phyloP scores from a whole-genome alignment of 2,329 filamentous ascomycete genomes.

The Sporothrix euskadiensis region DNA sequence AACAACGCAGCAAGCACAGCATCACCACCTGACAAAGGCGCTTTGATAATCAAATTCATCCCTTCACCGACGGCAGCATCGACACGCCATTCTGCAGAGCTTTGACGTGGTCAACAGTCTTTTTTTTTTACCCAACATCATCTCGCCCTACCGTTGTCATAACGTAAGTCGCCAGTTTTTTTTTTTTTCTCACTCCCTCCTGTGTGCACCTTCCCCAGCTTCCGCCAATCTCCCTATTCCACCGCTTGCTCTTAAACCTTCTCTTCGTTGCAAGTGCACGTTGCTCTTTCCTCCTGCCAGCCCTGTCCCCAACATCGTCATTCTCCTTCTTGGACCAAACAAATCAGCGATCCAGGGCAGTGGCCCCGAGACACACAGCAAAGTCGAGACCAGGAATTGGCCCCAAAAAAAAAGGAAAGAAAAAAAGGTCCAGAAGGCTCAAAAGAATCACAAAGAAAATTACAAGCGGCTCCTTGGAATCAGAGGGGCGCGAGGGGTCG shows the following conservation, averaged over 20 bases:
- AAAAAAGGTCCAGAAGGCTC: neutral
- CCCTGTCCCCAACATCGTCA: constrained; percentile 20
- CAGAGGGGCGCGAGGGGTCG: constrained; percentile 13
- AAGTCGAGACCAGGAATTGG: neutral
- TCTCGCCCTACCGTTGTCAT: constrained; percentile 22
- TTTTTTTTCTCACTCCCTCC: neutral
- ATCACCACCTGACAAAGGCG: neutral
- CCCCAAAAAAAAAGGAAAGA: neutral
- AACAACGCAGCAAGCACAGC: neutral
- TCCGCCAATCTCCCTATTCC: neutral
- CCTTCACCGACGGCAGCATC: constrained; percentile 19
- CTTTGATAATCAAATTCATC: neutral
- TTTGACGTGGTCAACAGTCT: constrained; percentile 26
- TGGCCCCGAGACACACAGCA: neutral
- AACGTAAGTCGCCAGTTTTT: constrained; percentile 26
- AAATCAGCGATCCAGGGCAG: neutral
- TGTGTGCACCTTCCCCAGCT: neutral
- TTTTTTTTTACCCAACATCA: neutral
- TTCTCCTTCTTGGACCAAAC: constrained; percentile 2
- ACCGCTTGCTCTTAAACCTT: neutral
- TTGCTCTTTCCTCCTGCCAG: neutral
- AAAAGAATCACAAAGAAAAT: neutral
- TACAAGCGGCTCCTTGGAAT: constrained; percentile 8
- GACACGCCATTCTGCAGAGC: constrained; percentile 30
- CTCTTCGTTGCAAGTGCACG: neutral